Base-by-base conservation (phyloP, 225 moss, liverwort and hornwort genomes). In the Bryoerythrophyllum caledonicum region DNA sequence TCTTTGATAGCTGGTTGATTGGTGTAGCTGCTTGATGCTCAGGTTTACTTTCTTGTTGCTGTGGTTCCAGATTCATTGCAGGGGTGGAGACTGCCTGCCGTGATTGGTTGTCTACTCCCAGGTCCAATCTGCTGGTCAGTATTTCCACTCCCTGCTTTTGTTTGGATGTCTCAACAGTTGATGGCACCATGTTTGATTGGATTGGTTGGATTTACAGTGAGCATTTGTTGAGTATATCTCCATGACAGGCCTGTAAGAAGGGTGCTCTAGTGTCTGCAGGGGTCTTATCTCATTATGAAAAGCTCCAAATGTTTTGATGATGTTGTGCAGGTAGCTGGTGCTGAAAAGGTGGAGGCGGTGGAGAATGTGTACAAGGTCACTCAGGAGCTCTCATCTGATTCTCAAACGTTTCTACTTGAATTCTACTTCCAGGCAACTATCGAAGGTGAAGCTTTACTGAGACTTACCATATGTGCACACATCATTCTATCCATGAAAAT, bases 81-180 rank as follows among this genome's bases (percentile, higher is more conserved):
- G 77, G 87, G 74, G 90, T 94, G 76, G 97, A 97, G 78, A 78
- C 74, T 30, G 86, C 81, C 46, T 90, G 93, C 61, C 90, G 97
- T 68, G 90, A 91, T 49, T 97, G 97, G 97, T 87, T 94, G 87
- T 79, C 89, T 53, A 81, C 93, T 72, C 80, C 85, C 15, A 85
- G 85, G 56, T 58, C 81, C 34, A 76, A 80, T 51, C 73, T 85
- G 65, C 60, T 88, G 83, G 88, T 88, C 59, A 90, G 94, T 80
- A 49, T 49, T 19, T 76, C 74, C 43, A 70, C 79, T 68, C 19
- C 30, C 55, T 78, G 16, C 40, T 71, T 35, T 25, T 78, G 4
- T 49, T 63, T 46, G 64, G 40, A 64, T 60, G 44, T 75, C 24
- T 49, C 32, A 40, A 27, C 40, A 27, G 46, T 7, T 4, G 35